Percentiles rank a stretch among this genome's conserved stretches.
These are phyloP conservation scores for Geotrichum restrictum DNA, from an alignment of 1,139 yeast genomes.

Conservation along the genomic window DNA sequence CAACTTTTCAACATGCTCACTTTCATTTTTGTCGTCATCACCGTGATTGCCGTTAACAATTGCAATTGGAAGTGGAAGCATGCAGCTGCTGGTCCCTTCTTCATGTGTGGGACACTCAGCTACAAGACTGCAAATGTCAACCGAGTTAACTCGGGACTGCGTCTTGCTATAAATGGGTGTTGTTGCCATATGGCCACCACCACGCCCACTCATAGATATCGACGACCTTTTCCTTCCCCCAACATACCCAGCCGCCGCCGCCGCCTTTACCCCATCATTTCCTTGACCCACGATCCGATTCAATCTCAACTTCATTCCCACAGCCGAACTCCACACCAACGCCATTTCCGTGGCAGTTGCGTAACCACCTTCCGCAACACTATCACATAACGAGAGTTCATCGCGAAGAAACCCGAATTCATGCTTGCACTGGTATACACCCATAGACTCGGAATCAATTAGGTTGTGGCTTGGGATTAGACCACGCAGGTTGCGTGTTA, in stretches of 20 bases:
- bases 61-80: too few species aligned
- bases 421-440: not conserved
- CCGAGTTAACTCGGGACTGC: not conserved
- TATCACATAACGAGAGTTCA: not conserved
- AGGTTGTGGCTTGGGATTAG: not conserved
- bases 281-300: not conserved
- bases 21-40: not conserved
- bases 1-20: not conserved
- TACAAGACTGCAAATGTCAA: not conserved
- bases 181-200: too few species aligned
- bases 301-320: not conserved
- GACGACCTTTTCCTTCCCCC: too few species aligned
- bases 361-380: not conserved
- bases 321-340: constrained; percentile 6
- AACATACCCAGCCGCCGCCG: too few species aligned
- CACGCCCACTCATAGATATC: too few species aligned
- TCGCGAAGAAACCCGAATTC: not conserved
- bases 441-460: not conserved
- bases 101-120: not conserved
- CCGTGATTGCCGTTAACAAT: too few species aligned
- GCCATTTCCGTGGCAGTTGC: constrained; percentile 11
- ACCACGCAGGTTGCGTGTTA: not conserved
- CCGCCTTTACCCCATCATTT: too few species aligned
- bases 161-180: too few species aligned
- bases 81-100: too few species aligned